A percentile compares a stretch with the other conserved stretches of the same genome.
These are phyloP conservation scores for Citrus inodora DNA, from an alignment of 345 rosid species.

Conservation along the genomic window DNA sequence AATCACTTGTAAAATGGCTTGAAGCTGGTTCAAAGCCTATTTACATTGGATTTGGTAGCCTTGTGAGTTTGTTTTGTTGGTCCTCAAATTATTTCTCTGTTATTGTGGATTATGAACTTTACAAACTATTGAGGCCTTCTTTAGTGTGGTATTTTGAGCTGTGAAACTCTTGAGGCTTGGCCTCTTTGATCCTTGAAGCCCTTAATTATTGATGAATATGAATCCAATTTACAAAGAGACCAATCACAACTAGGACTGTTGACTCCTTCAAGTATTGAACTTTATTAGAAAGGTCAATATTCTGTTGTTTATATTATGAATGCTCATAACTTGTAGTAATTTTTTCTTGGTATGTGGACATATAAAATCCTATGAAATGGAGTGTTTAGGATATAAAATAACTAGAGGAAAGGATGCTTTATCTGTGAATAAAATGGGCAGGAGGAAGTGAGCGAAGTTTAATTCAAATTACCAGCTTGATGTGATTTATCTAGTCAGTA, in stretches of 20 bases:
- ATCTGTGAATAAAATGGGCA: not conserved
- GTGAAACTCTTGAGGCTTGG: not conserved
- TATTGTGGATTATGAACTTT: not conserved
- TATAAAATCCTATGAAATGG: not conserved
- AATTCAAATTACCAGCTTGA: not conserved
- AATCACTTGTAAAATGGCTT: conserved; percentile 81
- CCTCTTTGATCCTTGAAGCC: not conserved
- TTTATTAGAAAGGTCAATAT: not conserved
- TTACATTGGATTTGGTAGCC: conserved; percentile 97
- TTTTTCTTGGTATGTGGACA: not conserved
- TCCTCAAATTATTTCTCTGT: not conserved
- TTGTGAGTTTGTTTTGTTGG: conserved; percentile 57
- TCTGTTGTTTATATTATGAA: not conserved
- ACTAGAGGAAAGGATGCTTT: not conserved
- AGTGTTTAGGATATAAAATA: not conserved
- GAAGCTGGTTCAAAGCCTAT: conserved; percentile 88
- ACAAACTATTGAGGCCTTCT: not conserved
- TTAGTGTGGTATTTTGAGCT: not conserved
- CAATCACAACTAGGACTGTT: not conserved
- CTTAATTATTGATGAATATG: not conserved
- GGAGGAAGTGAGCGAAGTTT: not conserved
- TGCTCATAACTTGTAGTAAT: no score
- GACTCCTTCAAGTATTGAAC: not conserved
- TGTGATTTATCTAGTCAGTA: not conserved
- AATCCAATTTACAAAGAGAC: not conserved